Evolutionary conservation across 176 grass and related monocot species (phyloP), one percentile per base, ranked within the genome.

Genomic region (Oryza longistaminata): DNA sequence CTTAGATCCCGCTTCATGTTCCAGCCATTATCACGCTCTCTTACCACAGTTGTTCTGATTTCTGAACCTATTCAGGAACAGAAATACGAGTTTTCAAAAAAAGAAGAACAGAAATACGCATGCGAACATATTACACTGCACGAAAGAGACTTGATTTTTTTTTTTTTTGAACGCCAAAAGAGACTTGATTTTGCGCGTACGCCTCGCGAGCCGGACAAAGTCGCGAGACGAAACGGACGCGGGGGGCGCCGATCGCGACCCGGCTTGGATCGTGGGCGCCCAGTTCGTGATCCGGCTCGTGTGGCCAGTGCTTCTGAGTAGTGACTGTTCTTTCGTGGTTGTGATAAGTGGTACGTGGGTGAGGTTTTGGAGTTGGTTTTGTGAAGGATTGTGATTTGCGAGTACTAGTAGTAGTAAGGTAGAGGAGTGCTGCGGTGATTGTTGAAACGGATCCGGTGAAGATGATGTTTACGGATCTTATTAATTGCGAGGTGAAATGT

Each of bases 131-230:
- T 7, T 19, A 9, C 19, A n/a, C 53, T 58, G 11, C 70, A 73
- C 70, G 8, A 15, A 25, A 48, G 43, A 9, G 22, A 48, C 42
- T 25, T 2, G 0, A 48, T 25, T 48, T 52, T 48, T n/a, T 31
- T 29, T n/a, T n/a, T 29, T 31, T 31, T 31, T 31, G 29, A 31
- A 31, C 29, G 29, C 29, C 29, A 31, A 15, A 25, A 48, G 22
- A 9, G 22, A 48, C 42, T 25, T 2, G 0, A 48, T 25, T 48
- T 52, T 48, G 12, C n/a, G n/a, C 82, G 50, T 13, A 8, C 39
- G 69, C n/a, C 5, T 40, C 33, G 42, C 61, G 87, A 64, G 77
- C 39, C 16, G 3, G 88, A 90, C 82, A 85, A 85, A 85, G 27
- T 31, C 11, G 82, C 2, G 22, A 44, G 77, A 81, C 76, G 82